Base-by-base conservation (phyloP, 176 grass and related monocot genomes). In the Eleusine indica region DNA sequence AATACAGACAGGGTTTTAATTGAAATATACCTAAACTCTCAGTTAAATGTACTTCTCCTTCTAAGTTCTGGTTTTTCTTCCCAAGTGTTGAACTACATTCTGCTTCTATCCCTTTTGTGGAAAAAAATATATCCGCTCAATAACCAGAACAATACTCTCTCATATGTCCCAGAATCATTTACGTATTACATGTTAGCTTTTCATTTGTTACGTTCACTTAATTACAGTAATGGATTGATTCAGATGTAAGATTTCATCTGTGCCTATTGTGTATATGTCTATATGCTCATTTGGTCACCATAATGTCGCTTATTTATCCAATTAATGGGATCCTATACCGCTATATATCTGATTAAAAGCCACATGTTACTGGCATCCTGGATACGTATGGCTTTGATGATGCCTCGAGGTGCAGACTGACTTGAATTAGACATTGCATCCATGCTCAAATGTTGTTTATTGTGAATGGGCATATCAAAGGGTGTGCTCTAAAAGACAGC, bases 391-490 rank as follows among this genome's bases (percentile, higher is more conserved):
- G 77, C 64, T 75, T 76, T 19, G 9, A 22, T 56, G 15, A 17
- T 83, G 60, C 38, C 62, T 65, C 51, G 32, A 29, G 37, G 6
- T 18, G 48, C 54, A 83, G 70, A 32, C 1, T 75, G 53, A 43
- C 0, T 4, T n/a, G 5, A 22, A 58, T 71, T 48, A 22, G 48
- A 56, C 29, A 66, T 7, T 56, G 18, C 17, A 68, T 54, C 14
- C 11, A 3, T 60, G 21, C 9, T 17, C 13, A 10, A 56, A 56
- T 39, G 14, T 30, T 46, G 30, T 71, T 82, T 49, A 71, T 29
- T 6, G 1, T 81, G 67, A 70, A 68, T 40, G 21, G 39, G 25
- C 15, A 47, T 75, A 44, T 89, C 65, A 65, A 77, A 46, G 68
- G 71, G 1, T 39, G 66, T 30, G 29, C 32, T 29, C 66, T 71